Evolutionary conservation across 2,329 filamentous ascomycete species (phyloP), one percentile per base, ranked within the genome.

Genomic region (Colletotrichum musicola): DNA sequence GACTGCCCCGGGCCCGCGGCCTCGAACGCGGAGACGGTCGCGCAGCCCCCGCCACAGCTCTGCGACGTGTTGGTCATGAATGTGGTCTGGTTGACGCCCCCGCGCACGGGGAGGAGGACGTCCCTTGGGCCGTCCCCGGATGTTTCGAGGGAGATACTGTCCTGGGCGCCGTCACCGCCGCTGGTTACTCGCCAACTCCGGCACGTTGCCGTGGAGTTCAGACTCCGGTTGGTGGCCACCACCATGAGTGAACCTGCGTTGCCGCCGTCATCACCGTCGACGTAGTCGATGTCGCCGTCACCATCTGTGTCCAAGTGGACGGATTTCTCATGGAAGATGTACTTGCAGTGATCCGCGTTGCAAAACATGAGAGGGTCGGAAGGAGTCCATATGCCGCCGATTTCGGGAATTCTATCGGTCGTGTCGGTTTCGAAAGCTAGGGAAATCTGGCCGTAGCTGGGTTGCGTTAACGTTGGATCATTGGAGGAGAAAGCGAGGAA

Each of bases 381-480:
- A 0, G 74, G 67, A n/a, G 74, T 74, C 68, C 73, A 77, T n/a
- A 81, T 64, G 2, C 70, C 72, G 1, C 80, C 78, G 0, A 78
- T 72, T 7, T 13, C 14, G 0, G 81, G 81, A 0, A 40, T 42
- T 1, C 71, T 51, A 1, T 71, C 63, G 4, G 75, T 40, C 0
- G 2, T 2, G 1, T 66, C 76, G 9, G 72, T 62, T 20, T 68
- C 62, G 56, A 74, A 79, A 2, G 75, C 78, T 4, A 78, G 76
- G 1, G 77, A 77, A 9, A 83, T 70, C 10, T 76, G 76, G 7
- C 82, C 82, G 60, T 81, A 83, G 55, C 81, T 49, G 46, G 13
- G 16, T 7, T 16, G 4, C 20, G 10, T 22, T 4, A n/a, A 12
- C n/a, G 4, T 16, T 9, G 46, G 3, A 4, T n/a, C 12, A 10